Evolutionary conservation across 805 yeast genomes (phyloP), one percentile per base, ranked within the genome.

Genomic region (Hanseniaspora guilliermondii): DNA sequence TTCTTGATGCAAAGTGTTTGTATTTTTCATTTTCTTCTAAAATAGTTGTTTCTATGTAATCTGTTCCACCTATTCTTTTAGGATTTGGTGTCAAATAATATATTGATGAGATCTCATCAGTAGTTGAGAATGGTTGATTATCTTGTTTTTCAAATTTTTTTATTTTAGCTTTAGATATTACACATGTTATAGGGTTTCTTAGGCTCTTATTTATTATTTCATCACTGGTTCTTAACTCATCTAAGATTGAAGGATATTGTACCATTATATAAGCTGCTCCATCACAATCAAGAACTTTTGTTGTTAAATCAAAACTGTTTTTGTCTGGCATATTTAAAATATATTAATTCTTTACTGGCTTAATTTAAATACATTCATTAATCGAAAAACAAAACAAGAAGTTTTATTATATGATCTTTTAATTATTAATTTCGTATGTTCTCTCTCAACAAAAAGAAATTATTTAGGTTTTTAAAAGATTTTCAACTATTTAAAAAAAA

Each of bases 11-110:
- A 3, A 48, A 32, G 17, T 45, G 40, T 25, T 49, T 54, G 25
- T 48, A 36, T 6, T 19, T 35, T 33, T 54, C 25, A n/a, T 45
- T 49, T 16, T 49, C 53, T 32, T 54, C 56, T 24, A 47, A 21
- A 8, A 54, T 25, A 3, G 50, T 37, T 25, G 56, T 47, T 44
- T 42, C 47, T n/a, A 44, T 37, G 32, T 36, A 49, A 4, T 33
- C 30, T 35, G 32, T 37, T 24, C 46, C 47, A 2, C 46, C 46
- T 24, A 40, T 27, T 38, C 25, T 36, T 30, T 49, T 54, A 6
- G 48, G 46, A 25, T 54, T 54, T 5, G 56, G 56, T 3, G 52
- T 37, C n/a, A 45, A n/a, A 33, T 44, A 54, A 22, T 49, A 54
- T 6, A 49, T 49, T 14, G 49, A 36, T 8, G 24, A 7, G 4